Conservation (phyloP, 495 filamentous ascomycete genomes). For the Terfezia boudieri region DNA sequence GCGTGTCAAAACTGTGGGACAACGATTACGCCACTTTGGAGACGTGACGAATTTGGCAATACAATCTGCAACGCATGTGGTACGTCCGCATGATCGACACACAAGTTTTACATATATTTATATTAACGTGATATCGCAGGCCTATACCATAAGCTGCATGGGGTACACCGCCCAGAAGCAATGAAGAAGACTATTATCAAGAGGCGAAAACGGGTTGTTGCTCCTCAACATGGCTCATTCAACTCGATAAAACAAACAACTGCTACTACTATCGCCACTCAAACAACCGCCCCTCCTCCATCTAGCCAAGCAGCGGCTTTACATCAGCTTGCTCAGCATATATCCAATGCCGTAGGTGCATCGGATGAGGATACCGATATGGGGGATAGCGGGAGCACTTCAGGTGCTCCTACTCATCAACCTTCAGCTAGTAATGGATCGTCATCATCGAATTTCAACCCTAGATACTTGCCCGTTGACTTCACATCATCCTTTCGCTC, state of each 20-base stretch:
- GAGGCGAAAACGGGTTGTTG: conserved; percentile 83
- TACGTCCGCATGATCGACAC: conserved; percentile 26
- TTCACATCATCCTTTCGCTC: conserved; percentile 4
- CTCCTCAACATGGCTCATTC: conserved; percentile 25
- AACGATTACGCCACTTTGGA: conserved; percentile 89
- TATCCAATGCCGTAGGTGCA: conserved; percentile 25
- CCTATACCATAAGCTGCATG: conserved; percentile 92
- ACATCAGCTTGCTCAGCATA: conserved; percentile 26
- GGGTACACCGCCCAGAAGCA: conserved; percentile 68
- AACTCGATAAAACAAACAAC: conserved; percentile 2
- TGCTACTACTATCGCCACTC: conserved; percentile 3
- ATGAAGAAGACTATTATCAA: conserved; percentile 99
- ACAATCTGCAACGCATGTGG: conserved; percentile 98
- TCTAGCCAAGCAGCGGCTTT: conserved; percentile 22
- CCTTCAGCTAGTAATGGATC: not conserved
- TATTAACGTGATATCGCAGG: conserved; percentile 26
- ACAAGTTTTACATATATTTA: too few species aligned
- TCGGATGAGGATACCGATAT: conserved; percentile 9
- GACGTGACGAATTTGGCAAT: conserved; percentile 82
- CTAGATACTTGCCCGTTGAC: not conserved
- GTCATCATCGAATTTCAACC: not conserved
- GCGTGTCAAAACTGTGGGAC: conserved; percentile 96
- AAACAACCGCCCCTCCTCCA: not conserved
- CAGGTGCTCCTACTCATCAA: not conserved
- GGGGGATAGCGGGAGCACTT: not conserved